Percentiles rank a stretch among this genome's conserved stretches.
Evolutionary conservation across 1,139 yeast genomes (phyloP).

Genomic region (Yamadazyma mexicana): DNA sequence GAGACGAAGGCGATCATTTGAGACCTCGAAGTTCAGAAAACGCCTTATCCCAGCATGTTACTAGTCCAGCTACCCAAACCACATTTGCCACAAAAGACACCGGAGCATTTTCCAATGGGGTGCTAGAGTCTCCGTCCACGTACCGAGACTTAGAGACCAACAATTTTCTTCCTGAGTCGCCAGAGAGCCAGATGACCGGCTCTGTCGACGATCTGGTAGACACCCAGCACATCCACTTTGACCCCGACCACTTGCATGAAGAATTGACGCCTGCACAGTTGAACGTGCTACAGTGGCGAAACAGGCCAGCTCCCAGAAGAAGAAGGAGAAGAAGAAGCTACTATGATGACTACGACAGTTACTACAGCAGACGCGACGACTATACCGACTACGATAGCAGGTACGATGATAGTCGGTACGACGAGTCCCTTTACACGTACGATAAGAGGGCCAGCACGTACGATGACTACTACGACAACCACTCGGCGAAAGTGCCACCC

Average conservation of each 20-base stretch:
- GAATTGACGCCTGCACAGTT: slow-evolving; percentile 41
- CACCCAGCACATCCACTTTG: slow-evolving; percentile 14
- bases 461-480: slow-evolving; percentile 15
- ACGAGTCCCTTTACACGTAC: slow-evolving; percentile 2
- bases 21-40: slow-evolving; percentile 3
- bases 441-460: slow-evolving; percentile 8
- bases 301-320: slow-evolving; percentile 6
- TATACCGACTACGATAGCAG: neutral
- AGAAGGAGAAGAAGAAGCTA: slow-evolving; percentile 6
- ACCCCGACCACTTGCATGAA: slow-evolving; percentile 33
- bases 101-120: neutral
- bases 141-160: slow-evolving; percentile 1
- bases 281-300: slow-evolving; percentile 23
- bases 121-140: slow-evolving; percentile 2
- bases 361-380: neutral
- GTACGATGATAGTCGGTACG: slow-evolving; percentile 7
- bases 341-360: slow-evolving; percentile 5
- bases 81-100: neutral
- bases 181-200: slow-evolving; percentile 11
- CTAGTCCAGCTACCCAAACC: neutral
- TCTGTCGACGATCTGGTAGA: slow-evolving; percentile 8
- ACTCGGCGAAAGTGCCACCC: slow-evolving; percentile 10
- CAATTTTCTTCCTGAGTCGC: slow-evolving; percentile 10
- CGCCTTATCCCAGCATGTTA: slow-evolving; percentile 4
- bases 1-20: neutral